Evolutionary conservation across 2,329 filamentous ascomycete genomes (phyloP).

Genomic region (Cladophialophora carrionii): DNA sequence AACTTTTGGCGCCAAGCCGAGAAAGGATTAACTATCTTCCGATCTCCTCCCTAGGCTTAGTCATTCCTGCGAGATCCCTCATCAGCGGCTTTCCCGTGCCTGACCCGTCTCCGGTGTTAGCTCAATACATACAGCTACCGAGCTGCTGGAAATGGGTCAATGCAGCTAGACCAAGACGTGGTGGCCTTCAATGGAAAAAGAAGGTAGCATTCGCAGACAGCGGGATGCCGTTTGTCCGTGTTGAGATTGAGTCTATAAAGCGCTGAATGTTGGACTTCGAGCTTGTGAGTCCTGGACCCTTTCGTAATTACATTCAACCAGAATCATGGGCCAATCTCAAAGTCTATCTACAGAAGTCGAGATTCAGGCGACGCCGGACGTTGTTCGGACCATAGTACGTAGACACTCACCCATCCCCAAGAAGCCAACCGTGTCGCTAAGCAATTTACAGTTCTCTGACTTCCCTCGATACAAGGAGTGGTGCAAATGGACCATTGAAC

Average conservation of each 20-base stretch:
- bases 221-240: background rate
- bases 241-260: background rate
- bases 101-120: background rate
- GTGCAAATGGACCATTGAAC: slow-evolving; percentile 7
- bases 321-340: slow-evolving; percentile 12
- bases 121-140: background rate
- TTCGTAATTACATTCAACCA: background rate
- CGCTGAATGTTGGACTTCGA: background rate
- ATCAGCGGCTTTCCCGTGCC: background rate
- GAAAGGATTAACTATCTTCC: background rate
- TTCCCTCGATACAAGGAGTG: slow-evolving; percentile 9
- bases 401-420: background rate
- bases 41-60: background rate
- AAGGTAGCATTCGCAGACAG: background rate
- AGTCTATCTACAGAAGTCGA: slow-evolving; percentile 10
- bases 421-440: background rate
- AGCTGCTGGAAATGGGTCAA: background rate
- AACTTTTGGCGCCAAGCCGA: slow-evolving; percentile 6
- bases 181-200: background rate
- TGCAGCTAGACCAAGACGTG: background rate
- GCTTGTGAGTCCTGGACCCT: background rate
- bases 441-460: slow-evolving; percentile 1
- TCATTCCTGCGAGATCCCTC: background rate
- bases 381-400: slow-evolving; percentile 3
- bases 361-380: slow-evolving; percentile 9